phyloP scores from a whole-genome alignment of 2,329 filamentous ascomycete genomes.

The Phyllosticta paracitricarpa region DNA sequence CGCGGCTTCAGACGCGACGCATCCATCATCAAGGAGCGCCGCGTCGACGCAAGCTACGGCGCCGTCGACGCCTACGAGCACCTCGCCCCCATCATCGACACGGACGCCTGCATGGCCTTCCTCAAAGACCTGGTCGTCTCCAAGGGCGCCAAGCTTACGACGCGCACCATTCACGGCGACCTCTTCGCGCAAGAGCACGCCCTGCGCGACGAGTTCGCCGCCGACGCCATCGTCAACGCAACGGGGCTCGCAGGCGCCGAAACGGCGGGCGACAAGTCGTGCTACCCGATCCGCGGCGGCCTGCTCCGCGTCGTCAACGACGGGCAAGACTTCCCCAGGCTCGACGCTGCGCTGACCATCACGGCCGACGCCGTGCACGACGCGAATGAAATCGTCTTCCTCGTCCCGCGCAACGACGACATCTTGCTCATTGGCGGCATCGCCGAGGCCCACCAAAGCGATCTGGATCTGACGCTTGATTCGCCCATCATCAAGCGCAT shows the following conservation, averaged over 20 bases:
- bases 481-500: slow-evolving; percentile 32
- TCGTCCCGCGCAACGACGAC: slow-evolving; percentile 37
- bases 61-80: slow-evolving; percentile 37
- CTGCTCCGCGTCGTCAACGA: slow-evolving; percentile 39
- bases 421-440: slow-evolving; percentile 30
- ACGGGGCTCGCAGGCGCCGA: slow-evolving; percentile 30
- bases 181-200: slow-evolving; percentile 27
- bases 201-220: slow-evolving; percentile 25
- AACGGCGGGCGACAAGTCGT: slow-evolving; percentile 30
- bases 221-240: slow-evolving; percentile 37
- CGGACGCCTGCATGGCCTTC: slow-evolving; percentile 35
- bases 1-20: slow-evolving; percentile 28
- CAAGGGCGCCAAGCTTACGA: slow-evolving; percentile 33
- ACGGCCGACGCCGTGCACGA: slow-evolving; percentile 28
- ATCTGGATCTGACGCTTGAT: slow-evolving; percentile 30
- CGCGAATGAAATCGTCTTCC: slow-evolving; percentile 33
- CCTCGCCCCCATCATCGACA: slow-evolving; percentile 38
- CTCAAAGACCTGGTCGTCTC: slow-evolving; percentile 31
- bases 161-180: slow-evolving; percentile 28
- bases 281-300: slow-evolving; percentile 36
- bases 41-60: slow-evolving; percentile 25
- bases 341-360: slow-evolving; percentile 32
- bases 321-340: slow-evolving; percentile 32
- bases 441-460: slow-evolving; percentile 8
- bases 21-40: slow-evolving; percentile 23